Conservation (phyloP, 768 basidiomycete species). For the Lactifluus echinatus region DNA sequence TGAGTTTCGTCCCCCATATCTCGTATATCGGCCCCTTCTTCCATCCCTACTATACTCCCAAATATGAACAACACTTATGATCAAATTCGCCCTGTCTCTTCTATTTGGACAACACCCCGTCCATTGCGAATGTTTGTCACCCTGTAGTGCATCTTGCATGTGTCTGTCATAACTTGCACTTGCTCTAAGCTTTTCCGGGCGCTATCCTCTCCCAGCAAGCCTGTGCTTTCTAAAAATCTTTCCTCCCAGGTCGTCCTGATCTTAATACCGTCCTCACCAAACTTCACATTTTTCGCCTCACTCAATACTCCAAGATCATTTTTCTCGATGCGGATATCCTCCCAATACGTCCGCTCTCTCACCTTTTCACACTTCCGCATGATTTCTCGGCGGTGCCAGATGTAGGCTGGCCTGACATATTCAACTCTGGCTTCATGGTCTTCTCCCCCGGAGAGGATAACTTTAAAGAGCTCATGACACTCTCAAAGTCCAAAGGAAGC, state of each 20-base stretch:
- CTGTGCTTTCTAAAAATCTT: background rate
- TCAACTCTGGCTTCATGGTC: slow-evolving; percentile 96
- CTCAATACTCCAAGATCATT: slow-evolving; percentile 75
- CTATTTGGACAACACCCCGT: background rate
- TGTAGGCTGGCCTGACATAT: slow-evolving; percentile 99
- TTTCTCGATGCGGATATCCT: slow-evolving; percentile 92
- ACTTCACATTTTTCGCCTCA: slow-evolving; percentile 89
- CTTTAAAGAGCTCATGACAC: slow-evolving; percentile 61
- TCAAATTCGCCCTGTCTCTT: background rate
- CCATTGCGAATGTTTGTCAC: background rate
- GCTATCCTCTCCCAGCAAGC: background rate
- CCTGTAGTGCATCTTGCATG: background rate
- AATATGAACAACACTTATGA: background rate
- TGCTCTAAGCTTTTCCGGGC: background rate
- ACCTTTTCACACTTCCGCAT: slow-evolving; percentile 77
- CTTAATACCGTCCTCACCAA: slow-evolving; percentile 92
- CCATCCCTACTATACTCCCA: background rate
- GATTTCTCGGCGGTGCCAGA: slow-evolving; percentile 93
- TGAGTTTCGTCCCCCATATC: slow-evolving; percentile 32
- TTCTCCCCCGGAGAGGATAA: slow-evolving; percentile 74
- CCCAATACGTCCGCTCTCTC: slow-evolving; percentile 79
- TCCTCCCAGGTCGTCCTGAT: slow-evolving; percentile 76
- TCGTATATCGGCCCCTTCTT: background rate
- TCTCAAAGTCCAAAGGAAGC: slow-evolving; percentile 71
- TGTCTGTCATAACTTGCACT: background rate